phyloP scores from a whole-genome alignment of 202 grass and related monocot genomes.

The Panicum hallii region DNA sequence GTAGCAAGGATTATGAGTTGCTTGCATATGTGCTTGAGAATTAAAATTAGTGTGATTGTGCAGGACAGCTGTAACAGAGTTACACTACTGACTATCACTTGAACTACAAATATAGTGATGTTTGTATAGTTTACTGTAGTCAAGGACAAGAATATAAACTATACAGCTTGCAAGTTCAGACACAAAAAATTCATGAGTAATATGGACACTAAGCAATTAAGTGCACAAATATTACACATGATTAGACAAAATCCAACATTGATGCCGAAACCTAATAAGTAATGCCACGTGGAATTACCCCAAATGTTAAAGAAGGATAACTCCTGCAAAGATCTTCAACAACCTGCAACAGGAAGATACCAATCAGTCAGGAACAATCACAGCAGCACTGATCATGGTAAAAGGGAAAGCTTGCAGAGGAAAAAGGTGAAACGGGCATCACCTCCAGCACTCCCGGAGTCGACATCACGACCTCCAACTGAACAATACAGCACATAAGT shows the following conservation, averaged over 20 bases:
- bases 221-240: neutral
- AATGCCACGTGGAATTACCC: slow-evolving; percentile 45
- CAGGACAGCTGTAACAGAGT: neutral
- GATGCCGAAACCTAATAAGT: neutral
- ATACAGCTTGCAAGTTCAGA: neutral
- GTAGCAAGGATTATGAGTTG: neutral
- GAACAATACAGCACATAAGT: slow-evolving; percentile 37
- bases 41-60: neutral
- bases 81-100: neutral
- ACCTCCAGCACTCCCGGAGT: slow-evolving; percentile 88
- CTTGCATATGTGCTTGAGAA: neutral
- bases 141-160: neutral
- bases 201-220: neutral
- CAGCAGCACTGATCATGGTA: neutral
- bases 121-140: neutral
- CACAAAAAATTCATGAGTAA: neutral
- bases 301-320: slow-evolving; percentile 77
- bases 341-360: slow-evolving; percentile 49
- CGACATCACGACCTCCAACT: slow-evolving; percentile 85
- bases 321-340: slow-evolving; percentile 63
- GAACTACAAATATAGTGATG: neutral
- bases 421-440: slow-evolving; percentile 6
- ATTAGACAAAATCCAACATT: neutral
- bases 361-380: neutral
- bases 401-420: neutral